A percentile compares a stretch with the other conserved stretches of the same genome.
Conservation (phyloP, 352 stramenopile species). For the Thalassiosira mediterranea region DNA sequence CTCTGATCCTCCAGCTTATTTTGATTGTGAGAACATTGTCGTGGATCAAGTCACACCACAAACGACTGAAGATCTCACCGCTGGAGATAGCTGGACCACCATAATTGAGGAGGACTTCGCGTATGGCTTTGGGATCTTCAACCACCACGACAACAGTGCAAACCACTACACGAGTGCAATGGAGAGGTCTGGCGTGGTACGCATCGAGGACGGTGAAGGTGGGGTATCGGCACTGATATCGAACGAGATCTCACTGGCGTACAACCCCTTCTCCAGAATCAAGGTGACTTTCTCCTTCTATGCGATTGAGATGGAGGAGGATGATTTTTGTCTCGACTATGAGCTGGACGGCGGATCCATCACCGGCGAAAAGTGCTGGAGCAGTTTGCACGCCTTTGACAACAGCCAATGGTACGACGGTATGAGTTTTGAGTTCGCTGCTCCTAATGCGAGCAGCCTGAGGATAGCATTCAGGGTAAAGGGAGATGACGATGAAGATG, state of each 20-base stretch:
- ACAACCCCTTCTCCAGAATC: constrained; percentile 23
- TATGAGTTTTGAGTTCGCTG: constrained; percentile 7
- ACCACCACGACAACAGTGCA: not conserved
- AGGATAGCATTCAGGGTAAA: not conserved
- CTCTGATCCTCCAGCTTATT: constrained; percentile 3
- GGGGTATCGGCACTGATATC: constrained; percentile 20
- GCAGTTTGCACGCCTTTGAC: constrained; percentile 7
- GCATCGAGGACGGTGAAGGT: constrained; percentile 20
- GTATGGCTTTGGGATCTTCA: constrained; percentile 15
- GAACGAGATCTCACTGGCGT: constrained; percentile 20
- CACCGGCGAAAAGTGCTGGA: constrained; percentile 7
- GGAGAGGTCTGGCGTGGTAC: constrained; percentile 26
- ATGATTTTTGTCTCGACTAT: constrained; percentile 49
- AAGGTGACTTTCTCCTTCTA: constrained; percentile 37
- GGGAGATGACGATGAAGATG: constrained; percentile 14
- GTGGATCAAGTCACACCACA: not conserved
- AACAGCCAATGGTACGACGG: constrained; percentile 17
- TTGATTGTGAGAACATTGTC: constrained; percentile 5
- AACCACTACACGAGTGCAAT: constrained; percentile 20
- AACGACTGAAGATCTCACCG: not conserved
- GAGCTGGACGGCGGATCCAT: not conserved
- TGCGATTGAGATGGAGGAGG: constrained; percentile 18
- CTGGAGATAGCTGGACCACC: constrained; percentile 3
- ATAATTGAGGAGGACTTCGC: constrained; percentile 24
- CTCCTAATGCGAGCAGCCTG: not conserved